A percentile compares a stretch with the other conserved stretches of the same genome.
phyloP scores from a whole-genome alignment of 805 yeast genomes.

The Barnettozyma botsteinii region DNA sequence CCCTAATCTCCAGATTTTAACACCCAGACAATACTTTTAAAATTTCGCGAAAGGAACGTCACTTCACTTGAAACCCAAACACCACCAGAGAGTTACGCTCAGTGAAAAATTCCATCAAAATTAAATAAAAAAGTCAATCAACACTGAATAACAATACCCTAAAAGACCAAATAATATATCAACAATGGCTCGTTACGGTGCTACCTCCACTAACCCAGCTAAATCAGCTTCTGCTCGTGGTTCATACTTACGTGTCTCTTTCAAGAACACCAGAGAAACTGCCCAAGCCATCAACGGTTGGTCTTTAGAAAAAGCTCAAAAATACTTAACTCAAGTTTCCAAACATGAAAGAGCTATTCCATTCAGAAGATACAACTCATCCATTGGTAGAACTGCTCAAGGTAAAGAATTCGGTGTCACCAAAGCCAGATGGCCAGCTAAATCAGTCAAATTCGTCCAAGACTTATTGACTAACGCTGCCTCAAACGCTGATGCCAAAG shows the following conservation, averaged over 20 bases:
- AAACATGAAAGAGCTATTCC: slow-evolving; percentile 99
- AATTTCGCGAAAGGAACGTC: neutral
- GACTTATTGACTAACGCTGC: slow-evolving; percentile 96
- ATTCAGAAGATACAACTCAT: slow-evolving; percentile 94
- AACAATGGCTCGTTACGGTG: slow-evolving; percentile 98
- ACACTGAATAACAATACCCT: neutral
- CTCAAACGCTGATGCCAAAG: slow-evolving; percentile 98
- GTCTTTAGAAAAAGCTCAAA: slow-evolving; percentile 93
- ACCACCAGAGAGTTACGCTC: neutral
- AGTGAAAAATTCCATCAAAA: slow-evolving; percentile 6
- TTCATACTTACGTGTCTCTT: slow-evolving; percentile 97
- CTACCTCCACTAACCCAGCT: slow-evolving; percentile 98
- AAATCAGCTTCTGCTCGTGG: slow-evolving; percentile 99
- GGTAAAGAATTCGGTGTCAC: slow-evolving; percentile 99
- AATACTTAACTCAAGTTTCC: slow-evolving; percentile 91
- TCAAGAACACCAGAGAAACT: slow-evolving; percentile 99
- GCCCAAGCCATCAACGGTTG: slow-evolving; percentile 98
- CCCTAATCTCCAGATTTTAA: no score
- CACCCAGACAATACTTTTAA: neutral
- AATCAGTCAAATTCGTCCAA: slow-evolving; percentile 92
- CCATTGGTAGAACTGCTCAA: slow-evolving; percentile 99
- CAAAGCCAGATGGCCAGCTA: slow-evolving; percentile 99
- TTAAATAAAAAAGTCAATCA: neutral
- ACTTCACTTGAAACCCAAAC: neutral
- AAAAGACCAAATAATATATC: neutral